Conservation (phyloP, 192 early-diverging fungal species). For the Jimgerdemannia flammicorona region DNA sequence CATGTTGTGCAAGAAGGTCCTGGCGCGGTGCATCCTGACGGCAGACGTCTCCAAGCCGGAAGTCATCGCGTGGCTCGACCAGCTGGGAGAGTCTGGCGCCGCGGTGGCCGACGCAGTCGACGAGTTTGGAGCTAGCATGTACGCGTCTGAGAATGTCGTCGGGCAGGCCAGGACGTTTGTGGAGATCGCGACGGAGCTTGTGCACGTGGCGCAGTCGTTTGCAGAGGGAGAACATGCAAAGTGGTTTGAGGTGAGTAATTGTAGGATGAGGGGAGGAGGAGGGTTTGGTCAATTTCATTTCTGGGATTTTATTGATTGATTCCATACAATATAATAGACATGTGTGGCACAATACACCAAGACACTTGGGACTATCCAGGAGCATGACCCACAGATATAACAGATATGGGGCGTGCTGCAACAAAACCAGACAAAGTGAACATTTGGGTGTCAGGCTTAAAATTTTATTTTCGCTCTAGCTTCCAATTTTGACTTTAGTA, state of each 20-base stretch:
- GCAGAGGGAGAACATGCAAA: not conserved
- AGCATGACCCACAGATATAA: not conserved
- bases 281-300: not conserved
- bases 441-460: no score
- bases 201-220: not conserved
- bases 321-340: not conserved
- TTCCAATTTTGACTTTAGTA: no score
- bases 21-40: not conserved
- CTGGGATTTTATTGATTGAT: no score
- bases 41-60: not conserved
- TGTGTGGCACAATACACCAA: not conserved
- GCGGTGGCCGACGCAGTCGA: slow-evolving; percentile 27
- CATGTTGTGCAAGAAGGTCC: not conserved
- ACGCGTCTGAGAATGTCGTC: slow-evolving; percentile 35
- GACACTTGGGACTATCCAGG: not conserved
- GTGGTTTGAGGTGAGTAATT: not conserved
- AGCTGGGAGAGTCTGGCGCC: slow-evolving; percentile 44
- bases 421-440: no score
- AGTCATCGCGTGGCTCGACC: slow-evolving; percentile 26
- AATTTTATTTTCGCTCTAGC: no score
- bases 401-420: no score
- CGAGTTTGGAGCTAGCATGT: slow-evolving; percentile 16
- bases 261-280: not conserved
- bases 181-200: not conserved
- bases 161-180: not conserved